A percentile compares a stretch with the other conserved stretches of the same genome.
Evolutionary conservation across 2,329 filamentous ascomycete species (phyloP).

Genomic region (Cadophora luteo-olivacea): DNA sequence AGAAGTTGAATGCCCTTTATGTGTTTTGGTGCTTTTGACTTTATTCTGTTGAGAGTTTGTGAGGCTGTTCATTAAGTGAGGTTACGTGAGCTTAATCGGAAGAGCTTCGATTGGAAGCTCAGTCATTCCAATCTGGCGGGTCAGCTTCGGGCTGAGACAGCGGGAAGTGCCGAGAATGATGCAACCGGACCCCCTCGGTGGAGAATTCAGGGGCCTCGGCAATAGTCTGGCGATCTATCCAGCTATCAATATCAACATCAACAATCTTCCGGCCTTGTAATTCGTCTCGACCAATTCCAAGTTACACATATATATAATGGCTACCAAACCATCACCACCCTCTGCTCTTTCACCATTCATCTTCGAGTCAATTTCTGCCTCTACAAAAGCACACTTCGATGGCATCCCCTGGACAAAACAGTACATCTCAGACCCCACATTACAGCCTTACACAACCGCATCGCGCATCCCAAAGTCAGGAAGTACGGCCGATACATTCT

Average conservation of each 20-base stretch:
- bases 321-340: background rate
- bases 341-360: constrained; percentile 9
- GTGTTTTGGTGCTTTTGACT: background rate
- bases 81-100: constrained; percentile 1
- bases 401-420: constrained; percentile 29
- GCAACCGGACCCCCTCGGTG: constrained; percentile 3
- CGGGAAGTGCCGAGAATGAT: constrained; percentile 9
- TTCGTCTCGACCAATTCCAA: background rate
- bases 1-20: too few species aligned
- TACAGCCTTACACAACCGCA: constrained; percentile 30
- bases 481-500: constrained; percentile 31
- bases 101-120: background rate
- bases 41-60: background rate
- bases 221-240: background rate
- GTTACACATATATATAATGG: background rate
- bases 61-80: background rate
- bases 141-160: constrained; percentile 2
- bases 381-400: constrained; percentile 31
- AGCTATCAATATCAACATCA: background rate
- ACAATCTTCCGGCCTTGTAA: background rate
- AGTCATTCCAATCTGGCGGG: background rate
- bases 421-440: constrained; percentile 32
- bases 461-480: constrained; percentile 11
- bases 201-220: constrained; percentile 1
- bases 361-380: background rate